Percentiles rank a stretch among this genome's conserved stretches.
Conservation (phyloP, 2,329 filamentous ascomycete genomes). For the Paraphaeosphaeria minitans region DNA sequence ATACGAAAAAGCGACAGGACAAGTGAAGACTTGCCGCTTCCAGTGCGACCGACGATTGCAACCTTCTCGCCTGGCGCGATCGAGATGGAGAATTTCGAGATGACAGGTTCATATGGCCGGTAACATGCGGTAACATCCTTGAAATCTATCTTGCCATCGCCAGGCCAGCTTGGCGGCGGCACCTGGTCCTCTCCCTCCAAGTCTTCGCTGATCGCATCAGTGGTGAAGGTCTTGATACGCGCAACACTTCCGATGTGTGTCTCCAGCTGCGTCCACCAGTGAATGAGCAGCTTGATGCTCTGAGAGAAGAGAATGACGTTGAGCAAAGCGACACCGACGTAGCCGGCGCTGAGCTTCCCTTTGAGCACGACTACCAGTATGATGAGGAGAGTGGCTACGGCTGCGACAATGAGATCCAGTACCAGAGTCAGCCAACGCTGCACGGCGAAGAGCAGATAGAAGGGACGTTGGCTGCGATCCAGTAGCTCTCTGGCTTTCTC, state of each 20-base stretch:
- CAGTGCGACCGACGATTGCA: constrained; percentile 61
- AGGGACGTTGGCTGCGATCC: constrained; percentile 51
- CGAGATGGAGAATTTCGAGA: constrained; percentile 54
- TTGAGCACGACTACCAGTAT: constrained; percentile 38
- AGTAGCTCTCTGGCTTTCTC: constrained; percentile 47
- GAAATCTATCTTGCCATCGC: constrained; percentile 51
- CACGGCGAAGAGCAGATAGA: constrained; percentile 53
- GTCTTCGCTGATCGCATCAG: constrained; percentile 53
- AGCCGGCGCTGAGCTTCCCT: constrained; percentile 53
- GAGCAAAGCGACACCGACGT: constrained; percentile 59
- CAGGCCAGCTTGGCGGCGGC: constrained; percentile 51
- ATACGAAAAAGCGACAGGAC: constrained; percentile 57
- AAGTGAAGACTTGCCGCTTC: constrained; percentile 59
- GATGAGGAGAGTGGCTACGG: constrained; percentile 46
- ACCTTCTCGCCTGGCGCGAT: constrained; percentile 56
- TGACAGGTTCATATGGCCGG: constrained; percentile 46
- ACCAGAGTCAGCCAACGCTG: constrained; percentile 53
- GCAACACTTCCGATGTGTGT: constrained; percentile 63
- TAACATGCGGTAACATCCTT: constrained; percentile 53
- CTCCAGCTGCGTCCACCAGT: constrained; percentile 63
- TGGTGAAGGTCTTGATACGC: constrained; percentile 60
- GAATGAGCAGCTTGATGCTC: constrained; percentile 56
- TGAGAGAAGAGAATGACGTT: constrained; percentile 61
- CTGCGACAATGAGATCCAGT: constrained; percentile 49
- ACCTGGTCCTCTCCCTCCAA: constrained; percentile 57